Evolutionary conservation across 2,329 filamentous ascomycete genomes (phyloP), one percentile per base, ranked within the genome.

Genomic region (Emergomyces pasteurianus): DNA sequence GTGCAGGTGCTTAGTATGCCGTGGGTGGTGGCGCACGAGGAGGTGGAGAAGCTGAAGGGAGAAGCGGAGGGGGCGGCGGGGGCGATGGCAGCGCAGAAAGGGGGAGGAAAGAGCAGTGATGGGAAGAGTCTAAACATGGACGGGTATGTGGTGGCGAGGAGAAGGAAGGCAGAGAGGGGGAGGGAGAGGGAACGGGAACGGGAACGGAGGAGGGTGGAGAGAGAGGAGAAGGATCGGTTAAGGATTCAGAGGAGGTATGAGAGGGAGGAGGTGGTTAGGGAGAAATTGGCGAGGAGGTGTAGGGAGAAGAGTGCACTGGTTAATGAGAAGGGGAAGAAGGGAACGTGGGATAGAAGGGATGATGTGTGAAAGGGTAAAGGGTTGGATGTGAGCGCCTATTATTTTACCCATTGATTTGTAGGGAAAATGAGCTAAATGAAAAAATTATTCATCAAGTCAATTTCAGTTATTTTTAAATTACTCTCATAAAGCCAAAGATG

Each of bases 1-100:
- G 67, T 75, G 10, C 72, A 78, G 14, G 75, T 83, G 1, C 73
- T 86, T 26, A 73, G 72, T 2, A 72, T 71, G 58, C 81, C 82
- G 1, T 86, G 84, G 84, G 66, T 74, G 2, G 63, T 87, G 52
- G 72, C 68, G 0, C 67, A 71, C 0, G 69, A 71, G 34, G 75
- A 83, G 63, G 70, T 78, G 52, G 73, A 71, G 60, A 68, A 66
- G 55, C 71, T 84, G 36, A 69, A 72, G 8, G 65, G 66, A n/a
- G 76, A 77, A 61, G 70, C 40, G 26, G 55, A 71, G 5, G 73
- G 77, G 49, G 71, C 68, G 34, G 75, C 75, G 54, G 75, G 71
- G 59, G 72, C 21, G 12, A 9, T 9, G 10, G 43, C 42, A 23
- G 42, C 42, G 36, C n/a, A 70, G 59, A 71, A 5, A n/a, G 84